Evolutionary conservation across 192 early-diverging fungal genomes (phyloP), one percentile per base, ranked within the genome.

Genomic region (Chytriomyces sp.): DNA sequence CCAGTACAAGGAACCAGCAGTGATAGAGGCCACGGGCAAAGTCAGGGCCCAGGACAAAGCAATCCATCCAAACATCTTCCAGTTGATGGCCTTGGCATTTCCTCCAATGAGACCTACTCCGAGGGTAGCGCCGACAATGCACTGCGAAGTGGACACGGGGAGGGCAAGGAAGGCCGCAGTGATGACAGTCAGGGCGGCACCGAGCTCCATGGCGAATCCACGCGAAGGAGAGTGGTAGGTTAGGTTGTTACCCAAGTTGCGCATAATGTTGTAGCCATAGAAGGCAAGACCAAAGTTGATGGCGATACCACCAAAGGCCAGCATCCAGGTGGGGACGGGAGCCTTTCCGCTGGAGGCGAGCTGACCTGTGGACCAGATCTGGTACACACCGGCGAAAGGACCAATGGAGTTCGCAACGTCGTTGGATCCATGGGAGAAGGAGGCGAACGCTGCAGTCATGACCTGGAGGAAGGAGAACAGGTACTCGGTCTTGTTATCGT

Each of bases 391-490:
- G 1, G 93, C 78, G 33, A 93, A 72, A 22, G 93, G 92, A 54
- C n/a, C n/a, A n/a, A n/a, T n/a, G n/a, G n/a, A n/a, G n/a, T n/a
- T n/a, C n/a, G n/a, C n/a, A n/a, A n/a, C n/a, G n/a, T n/a, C n/a
- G n/a, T n/a, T n/a, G n/a, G n/a, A n/a, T n/a, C n/a, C n/a, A n/a
- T n/a, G n/a, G n/a, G n/a, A n/a, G n/a, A n/a, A n/a, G n/a, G n/a
- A n/a, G n/a, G n/a, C n/a, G n/a, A n/a, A n/a, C n/a, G n/a, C n/a
- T n/a, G n/a, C n/a, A n/a, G n/a, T n/a, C n/a, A n/a, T n/a, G n/a
- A n/a, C n/a, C n/a, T n/a, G 93, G 44, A 94, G 81, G 76, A 92
- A 88, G 4, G 91, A 92, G 85, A 90, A 94, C 32, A 94, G 82
- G 67, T 89, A 85, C 77, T 94, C 93, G 33, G 89, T 91, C 37